Evolutionary conservation across 225 moss, liverwort and hornwort genomes (phyloP), one percentile per base, ranked within the genome.

Genomic region (Rhytidiadelphus loreus): DNA sequence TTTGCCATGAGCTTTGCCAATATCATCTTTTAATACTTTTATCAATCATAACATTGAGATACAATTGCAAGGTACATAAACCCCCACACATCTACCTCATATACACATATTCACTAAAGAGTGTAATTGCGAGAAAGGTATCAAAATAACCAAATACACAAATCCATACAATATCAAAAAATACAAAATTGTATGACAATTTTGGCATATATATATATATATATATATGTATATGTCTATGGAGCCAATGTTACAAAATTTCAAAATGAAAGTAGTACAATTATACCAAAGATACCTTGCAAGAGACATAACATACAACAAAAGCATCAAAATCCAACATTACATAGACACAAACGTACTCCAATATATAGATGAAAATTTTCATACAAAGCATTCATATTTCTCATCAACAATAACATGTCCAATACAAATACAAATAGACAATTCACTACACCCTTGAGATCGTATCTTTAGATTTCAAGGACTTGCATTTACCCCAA

Each of bases 1-100:
- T 63, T 63, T 63, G 17, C 2, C 13, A 16, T 7, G 5, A 5
- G 8, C 9, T 63, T 63, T 63, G 17, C 2, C 13, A 33, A 33
- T 33, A 63, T 32, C 30, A 63, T 63, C 8, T 30, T 63, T 28
- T 6, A 62, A 62, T 62, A 62, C 15, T 62, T 30, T 30, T 30
- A 30, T 30, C 30, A 62, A 30, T 16, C 16, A 30, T 30, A 63
- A 63, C 32, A 32, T 16, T 7, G 7, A 16, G 8, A 62, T 32
- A 29, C 16, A n/a, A n/a, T n/a, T n/a, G n/a, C n/a, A 39, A 39
- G 69, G 5, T 8, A 8, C 0, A 2, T 39, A 69, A 20, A 20
- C 7, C 37, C 12, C 11, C 7, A 12, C 11, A 0, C 23, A 21
- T 39, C 14, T 39, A 22, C 1, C 6, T 7, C 1, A 15, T 24